Percentiles rank a stretch among this genome's conserved stretches.
These are phyloP conservation scores for Claviceps citrina DNA, from an alignment of 2,329 filamentous ascomycete genomes.

Conservation along the genomic window DNA sequence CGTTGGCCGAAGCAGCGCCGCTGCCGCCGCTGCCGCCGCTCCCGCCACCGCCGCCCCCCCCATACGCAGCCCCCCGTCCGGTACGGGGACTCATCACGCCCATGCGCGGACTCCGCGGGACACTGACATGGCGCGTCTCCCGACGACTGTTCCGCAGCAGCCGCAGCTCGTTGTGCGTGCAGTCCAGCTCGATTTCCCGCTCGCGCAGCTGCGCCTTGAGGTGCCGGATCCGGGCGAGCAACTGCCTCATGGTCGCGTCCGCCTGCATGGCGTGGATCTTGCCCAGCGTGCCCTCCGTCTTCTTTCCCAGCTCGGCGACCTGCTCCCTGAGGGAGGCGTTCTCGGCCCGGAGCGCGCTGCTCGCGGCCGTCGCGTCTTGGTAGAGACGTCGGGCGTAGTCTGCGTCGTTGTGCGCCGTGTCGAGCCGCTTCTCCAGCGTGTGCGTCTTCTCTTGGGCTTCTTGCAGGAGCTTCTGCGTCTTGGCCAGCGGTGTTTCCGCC, in stretches of 20 bases:
- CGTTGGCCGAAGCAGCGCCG: too few species aligned
- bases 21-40: too few species aligned
- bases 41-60: constrained; percentile 5
- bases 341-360: constrained; percentile 28
- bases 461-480: constrained; percentile 20
- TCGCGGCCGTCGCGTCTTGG: constrained; percentile 38
- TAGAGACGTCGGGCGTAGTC: constrained; percentile 45
- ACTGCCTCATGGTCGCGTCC: constrained; percentile 18
- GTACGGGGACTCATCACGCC: constrained; percentile 36
- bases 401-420: constrained; percentile 30
- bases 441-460: constrained; percentile 23
- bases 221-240: constrained; percentile 25
- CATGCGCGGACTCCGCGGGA: constrained; percentile 41
- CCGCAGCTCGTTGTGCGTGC: constrained; percentile 32
- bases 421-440: constrained; percentile 25
- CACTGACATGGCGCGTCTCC: constrained; percentile 40
- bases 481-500: constrained; percentile 14
- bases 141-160: constrained; percentile 32
- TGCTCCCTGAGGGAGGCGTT: constrained; percentile 29
- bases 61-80: constrained; percentile 12
- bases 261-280: constrained; percentile 32
- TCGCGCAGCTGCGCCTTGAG: constrained; percentile 30
- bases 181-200: constrained; percentile 35
- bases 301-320: constrained; percentile 25
- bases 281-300: constrained; percentile 29